Conservation (phyloP, 805 yeast genomes). For the Nakazawaea pomicola region DNA sequence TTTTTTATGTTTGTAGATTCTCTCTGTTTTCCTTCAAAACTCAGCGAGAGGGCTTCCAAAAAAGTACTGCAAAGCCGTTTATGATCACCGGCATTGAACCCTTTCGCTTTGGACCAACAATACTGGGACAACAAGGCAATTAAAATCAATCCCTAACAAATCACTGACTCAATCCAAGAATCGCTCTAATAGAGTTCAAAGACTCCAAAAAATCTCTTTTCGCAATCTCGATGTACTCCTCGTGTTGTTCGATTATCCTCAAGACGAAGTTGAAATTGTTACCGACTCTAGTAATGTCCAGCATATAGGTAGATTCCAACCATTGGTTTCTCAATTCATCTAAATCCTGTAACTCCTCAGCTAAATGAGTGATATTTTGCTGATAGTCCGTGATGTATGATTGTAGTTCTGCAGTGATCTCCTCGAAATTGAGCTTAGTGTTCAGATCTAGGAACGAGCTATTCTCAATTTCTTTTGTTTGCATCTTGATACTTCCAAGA, state of each 20-base stretch:
- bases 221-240: constrained; percentile 5
- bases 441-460: constrained; percentile 4
- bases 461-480: background rate
- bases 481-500: background rate
- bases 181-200: constrained; percentile 1
- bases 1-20: background rate
- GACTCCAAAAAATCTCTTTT: constrained; percentile 7
- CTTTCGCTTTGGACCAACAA: no score
- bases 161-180: constrained; percentile 4
- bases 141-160: no score
- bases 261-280: constrained; percentile 1
- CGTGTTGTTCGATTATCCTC: constrained; percentile 1
- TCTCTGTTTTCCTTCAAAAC: background rate
- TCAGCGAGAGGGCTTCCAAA: no score
- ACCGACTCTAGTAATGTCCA: constrained; percentile 1
- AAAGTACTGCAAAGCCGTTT: background rate
- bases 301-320: constrained; percentile 4
- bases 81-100: background rate
- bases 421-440: background rate
- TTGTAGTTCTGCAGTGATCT: background rate
- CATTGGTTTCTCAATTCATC: constrained; percentile 8
- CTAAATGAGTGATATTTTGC: background rate
- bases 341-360: constrained; percentile 1
- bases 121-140: no score
- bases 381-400: background rate